Conservation (phyloP, 1,284 basidiomycete genomes). For the Ganoderma lucidum region DNA sequence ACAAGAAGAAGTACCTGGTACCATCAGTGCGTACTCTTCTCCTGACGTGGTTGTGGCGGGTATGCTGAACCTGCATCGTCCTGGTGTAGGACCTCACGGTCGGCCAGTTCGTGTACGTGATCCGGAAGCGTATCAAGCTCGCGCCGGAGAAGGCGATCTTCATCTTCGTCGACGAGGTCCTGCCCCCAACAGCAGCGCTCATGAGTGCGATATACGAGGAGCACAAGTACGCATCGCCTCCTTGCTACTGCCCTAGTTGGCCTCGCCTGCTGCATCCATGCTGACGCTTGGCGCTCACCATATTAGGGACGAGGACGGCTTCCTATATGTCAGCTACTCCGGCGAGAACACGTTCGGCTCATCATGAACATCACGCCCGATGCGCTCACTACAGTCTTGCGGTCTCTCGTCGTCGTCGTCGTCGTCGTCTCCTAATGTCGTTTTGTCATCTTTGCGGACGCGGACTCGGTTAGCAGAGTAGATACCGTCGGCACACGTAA, state of each 20-base stretch:
- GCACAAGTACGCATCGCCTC: constrained; percentile 83
- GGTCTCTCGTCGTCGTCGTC: not conserved
- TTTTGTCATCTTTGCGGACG: constrained; percentile 23
- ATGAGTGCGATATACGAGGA: constrained; percentile 99
- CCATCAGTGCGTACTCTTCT: constrained; percentile 76
- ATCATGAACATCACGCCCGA: constrained; percentile 38
- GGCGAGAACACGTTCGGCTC: constrained; percentile 95
- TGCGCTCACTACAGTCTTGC: not conserved
- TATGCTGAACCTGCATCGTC: constrained; percentile 24
- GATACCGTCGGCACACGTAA: constrained; percentile 31
- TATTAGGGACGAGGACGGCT: constrained; percentile 92
- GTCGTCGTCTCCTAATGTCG: constrained; percentile 19
- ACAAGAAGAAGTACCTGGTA: constrained; percentile 99
- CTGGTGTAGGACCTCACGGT: constrained; percentile 90
- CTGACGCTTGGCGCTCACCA: constrained; percentile 10
- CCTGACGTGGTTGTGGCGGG: constrained; percentile 20
- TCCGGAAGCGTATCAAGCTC: constrained; percentile 99
- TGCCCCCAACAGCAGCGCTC: constrained; percentile 96
- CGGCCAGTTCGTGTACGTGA: constrained; percentile 99
- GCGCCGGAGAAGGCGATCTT: constrained; percentile 99
- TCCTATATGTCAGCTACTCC: constrained; percentile 96
- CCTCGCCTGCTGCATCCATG: not conserved
- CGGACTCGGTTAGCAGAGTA: constrained; percentile 31
- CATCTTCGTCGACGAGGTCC: constrained; percentile 98
- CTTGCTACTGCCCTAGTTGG: not conserved